Conservation (phyloP, 495 filamentous ascomycete genomes). For the Penicillium soppii region DNA sequence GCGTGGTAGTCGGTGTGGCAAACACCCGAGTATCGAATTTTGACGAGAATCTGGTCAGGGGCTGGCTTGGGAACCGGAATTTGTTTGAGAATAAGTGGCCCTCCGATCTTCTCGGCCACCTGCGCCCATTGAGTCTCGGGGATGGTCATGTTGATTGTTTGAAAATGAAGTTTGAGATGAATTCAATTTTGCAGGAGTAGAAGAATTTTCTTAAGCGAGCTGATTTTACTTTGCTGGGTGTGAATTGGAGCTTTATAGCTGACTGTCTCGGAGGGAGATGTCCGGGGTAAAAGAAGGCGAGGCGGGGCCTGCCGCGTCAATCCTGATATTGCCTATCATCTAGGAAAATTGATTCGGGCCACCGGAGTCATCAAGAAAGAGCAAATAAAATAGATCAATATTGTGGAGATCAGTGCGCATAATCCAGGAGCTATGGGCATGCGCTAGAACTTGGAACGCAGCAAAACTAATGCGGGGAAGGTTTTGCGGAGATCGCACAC, state of each 20-base stretch:
- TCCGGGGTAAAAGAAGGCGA: neutral
- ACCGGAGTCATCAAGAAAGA: neutral
- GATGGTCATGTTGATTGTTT: conserved; percentile 31
- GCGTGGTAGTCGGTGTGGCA: conserved; percentile 87
- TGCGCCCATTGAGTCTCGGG: conserved; percentile 82
- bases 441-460: neutral
- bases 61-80: conserved; percentile 75
- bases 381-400: neutral
- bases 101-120: conserved; percentile 74
- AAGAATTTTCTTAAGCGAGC: neutral
- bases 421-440: neutral
- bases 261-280: neutral
- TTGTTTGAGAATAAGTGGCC: conserved; percentile 73
- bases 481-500: neutral
- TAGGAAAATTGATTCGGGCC: neutral
- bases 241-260: neutral
- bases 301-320: neutral
- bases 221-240: neutral
- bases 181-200: neutral
- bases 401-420: neutral
- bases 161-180: too few relatives aligned
- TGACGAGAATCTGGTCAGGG: conserved; percentile 82
- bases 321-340: neutral
- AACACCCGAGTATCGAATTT: conserved; percentile 87
- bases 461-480: neutral